phyloP scores from a whole-genome alignment of 2,329 filamentous ascomycete genomes.

The Aspergillus tamarii region DNA sequence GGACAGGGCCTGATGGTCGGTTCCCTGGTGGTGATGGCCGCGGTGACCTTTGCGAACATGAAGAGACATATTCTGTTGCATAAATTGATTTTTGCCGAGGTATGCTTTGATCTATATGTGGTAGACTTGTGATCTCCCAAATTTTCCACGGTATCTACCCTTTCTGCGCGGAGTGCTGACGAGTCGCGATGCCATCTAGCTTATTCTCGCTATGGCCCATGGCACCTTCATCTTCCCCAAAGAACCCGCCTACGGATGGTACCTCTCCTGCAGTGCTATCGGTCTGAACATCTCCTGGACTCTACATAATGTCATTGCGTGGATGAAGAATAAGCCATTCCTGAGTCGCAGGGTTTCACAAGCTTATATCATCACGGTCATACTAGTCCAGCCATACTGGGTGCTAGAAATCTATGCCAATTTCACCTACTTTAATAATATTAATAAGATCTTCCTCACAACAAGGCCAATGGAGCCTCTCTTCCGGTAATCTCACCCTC shows the following conservation, averaged over 20 bases:
- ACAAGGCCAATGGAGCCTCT: conserved; percentile 64
- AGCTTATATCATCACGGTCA: conserved; percentile 62
- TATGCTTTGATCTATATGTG: conserved; percentile 19
- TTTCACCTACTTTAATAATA: conserved; percentile 65
- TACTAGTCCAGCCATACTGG: conserved; percentile 66
- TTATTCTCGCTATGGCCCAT: conserved; percentile 60
- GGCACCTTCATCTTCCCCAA: conserved; percentile 63
- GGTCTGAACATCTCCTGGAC: conserved; percentile 66
- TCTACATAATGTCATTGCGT: conserved; percentile 68
- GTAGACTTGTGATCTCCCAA: neutral
- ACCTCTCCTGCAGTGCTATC: conserved; percentile 63
- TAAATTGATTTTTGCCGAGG: conserved; percentile 56
- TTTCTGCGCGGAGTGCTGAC: neutral
- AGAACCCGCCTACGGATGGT: conserved; percentile 64
- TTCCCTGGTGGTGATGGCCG: conserved; percentile 52
- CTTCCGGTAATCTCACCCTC: conserved; percentile 49
- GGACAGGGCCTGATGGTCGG: conserved; percentile 55
- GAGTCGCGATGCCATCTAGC: conserved; percentile 35
- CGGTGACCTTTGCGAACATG: conserved; percentile 56
- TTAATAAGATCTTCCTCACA: conserved; percentile 55
- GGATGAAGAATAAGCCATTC: conserved; percentile 69
- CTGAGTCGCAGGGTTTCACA: conserved; percentile 53
- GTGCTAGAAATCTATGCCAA: conserved; percentile 67
- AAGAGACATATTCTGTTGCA: conserved; percentile 51
- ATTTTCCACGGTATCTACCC: neutral